Percentiles rank a stretch among this genome's conserved stretches.
Conservation (phyloP, 371 early-diverging fungal species). For the Syncephalastrum sp. region DNA sequence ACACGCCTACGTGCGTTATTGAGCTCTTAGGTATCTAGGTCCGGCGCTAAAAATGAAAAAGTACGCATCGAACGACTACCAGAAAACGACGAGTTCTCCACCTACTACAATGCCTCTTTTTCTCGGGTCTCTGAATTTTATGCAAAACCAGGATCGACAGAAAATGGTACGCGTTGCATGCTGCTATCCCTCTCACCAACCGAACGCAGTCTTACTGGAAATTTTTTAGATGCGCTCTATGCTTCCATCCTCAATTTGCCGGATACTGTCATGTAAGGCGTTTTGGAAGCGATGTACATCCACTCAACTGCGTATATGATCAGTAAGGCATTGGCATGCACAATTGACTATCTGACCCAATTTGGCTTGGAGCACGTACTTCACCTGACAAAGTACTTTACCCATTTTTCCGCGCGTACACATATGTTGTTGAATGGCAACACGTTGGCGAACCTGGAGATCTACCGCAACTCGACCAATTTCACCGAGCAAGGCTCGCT, state of each 20-base stretch:
- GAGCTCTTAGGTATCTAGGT: background rate
- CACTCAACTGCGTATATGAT: background rate
- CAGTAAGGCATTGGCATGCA: conserved; percentile 52
- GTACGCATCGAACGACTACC: conserved; percentile 65
- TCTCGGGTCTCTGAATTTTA: conserved; percentile 58
- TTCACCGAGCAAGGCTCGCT: conserved; percentile 54
- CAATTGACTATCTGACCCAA: conserved; percentile 61
- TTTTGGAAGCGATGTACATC: background rate
- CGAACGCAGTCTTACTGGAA: background rate
- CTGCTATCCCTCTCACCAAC: too few relatives aligned
- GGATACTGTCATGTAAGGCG: conserved; percentile 29
- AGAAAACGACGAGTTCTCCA: conserved; percentile 28
- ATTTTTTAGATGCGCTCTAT: conserved; percentile 11
- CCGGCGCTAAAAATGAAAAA: conserved; percentile 24
- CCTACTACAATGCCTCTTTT: conserved; percentile 51
- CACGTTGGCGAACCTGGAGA: conserved; percentile 74
- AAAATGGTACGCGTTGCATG: too few relatives aligned
- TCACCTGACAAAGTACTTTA: conserved; percentile 57
- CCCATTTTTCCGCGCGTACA: conserved; percentile 62
- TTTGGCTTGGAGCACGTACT: conserved; percentile 63
- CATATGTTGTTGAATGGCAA: conserved; percentile 80
- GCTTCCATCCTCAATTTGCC: conserved; percentile 30
- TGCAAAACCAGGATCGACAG: conserved; percentile 12
- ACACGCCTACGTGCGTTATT: too few relatives aligned
- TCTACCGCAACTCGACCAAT: conserved; percentile 65